Conservation (phyloP, 1,284 basidiomycete genomes). For the Sanguinoderma infundibulare region DNA sequence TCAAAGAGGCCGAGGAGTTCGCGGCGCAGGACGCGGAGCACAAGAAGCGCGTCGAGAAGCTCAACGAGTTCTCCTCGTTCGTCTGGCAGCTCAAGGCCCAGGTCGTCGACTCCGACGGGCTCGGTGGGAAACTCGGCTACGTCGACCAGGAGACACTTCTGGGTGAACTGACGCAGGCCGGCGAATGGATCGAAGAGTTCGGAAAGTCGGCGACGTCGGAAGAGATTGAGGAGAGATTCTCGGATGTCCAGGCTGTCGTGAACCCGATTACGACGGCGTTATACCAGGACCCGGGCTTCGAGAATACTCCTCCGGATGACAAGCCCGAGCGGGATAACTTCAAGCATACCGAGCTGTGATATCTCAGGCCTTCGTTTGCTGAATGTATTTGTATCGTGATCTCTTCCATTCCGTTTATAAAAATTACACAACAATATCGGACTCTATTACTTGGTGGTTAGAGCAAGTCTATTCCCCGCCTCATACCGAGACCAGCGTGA, state of each 20-base stretch:
- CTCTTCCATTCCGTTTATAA: not conserved
- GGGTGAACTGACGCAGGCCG: slow-evolving; percentile 83
- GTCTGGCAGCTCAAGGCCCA: slow-evolving; percentile 88
- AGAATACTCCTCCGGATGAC: slow-evolving; percentile 37
- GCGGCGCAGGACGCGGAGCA: slow-evolving; percentile 85
- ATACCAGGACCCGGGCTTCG: slow-evolving; percentile 53
- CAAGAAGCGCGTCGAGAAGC: slow-evolving; percentile 88
- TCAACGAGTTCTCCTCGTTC: slow-evolving; percentile 79
- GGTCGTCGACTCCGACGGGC: slow-evolving; percentile 84
- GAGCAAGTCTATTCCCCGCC: not conserved
- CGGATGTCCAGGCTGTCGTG: slow-evolving; percentile 62
- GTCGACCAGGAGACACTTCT: slow-evolving; percentile 91
- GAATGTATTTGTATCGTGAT: not conserved
- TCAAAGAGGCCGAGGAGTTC: slow-evolving; percentile 88
- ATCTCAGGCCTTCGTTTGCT: not conserved
- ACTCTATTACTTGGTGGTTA: not conserved
- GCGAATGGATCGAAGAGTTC: slow-evolving; percentile 89
- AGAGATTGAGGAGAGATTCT: slow-evolving; percentile 90
- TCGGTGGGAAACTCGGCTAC: slow-evolving; percentile 87
- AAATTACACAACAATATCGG: too few species aligned
- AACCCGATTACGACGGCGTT: slow-evolving; percentile 77
- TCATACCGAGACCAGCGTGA: too few species aligned
- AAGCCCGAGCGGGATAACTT: slow-evolving; percentile 55
- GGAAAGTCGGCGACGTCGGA: slow-evolving; percentile 81
- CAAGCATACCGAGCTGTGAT: slow-evolving; percentile 72